These are phyloP conservation scores for Bimuria novae-zelandiae DNA, from an alignment of 2,329 filamentous ascomycete genomes.

Conservation along the genomic window DNA sequence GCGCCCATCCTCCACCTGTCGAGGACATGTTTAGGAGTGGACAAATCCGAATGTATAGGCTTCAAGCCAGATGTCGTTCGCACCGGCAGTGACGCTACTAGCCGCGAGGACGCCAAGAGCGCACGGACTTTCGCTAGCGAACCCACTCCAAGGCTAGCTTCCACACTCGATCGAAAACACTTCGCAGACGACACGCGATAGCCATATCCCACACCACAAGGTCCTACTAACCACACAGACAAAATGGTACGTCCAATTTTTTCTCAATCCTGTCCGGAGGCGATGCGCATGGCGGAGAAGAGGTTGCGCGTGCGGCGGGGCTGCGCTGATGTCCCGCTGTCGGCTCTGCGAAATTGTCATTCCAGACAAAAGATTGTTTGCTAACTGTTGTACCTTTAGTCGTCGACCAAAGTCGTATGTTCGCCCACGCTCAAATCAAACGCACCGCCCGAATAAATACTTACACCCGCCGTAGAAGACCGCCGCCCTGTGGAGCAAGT, in stretches of 20 bases:
- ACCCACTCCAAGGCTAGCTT: constrained; percentile 21
- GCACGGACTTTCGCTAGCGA: constrained; percentile 18
- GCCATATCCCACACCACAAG: constrained; percentile 39
- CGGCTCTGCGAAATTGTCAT: constrained; percentile 25
- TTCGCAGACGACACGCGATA: constrained; percentile 45
- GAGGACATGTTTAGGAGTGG: constrained; percentile 46
- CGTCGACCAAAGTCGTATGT: constrained; percentile 70
- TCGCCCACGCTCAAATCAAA: constrained; percentile 17
- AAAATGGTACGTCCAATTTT: constrained; percentile 43
- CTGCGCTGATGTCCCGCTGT: constrained; percentile 15
- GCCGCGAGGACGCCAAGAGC: constrained; percentile 22
- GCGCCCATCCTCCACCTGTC: constrained; percentile 72
- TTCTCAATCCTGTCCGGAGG: constrained; percentile 14
- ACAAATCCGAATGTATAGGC: background rate
- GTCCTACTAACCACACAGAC: constrained; percentile 44
- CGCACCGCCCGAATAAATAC: constrained; percentile 39
- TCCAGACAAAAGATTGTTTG: constrained; percentile 19
- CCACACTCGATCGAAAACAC: constrained; percentile 25
- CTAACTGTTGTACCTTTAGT: constrained; percentile 52
- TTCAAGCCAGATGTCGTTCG: background rate
- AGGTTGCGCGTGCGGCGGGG: constrained; percentile 5
- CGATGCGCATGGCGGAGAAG: constrained; percentile 15
- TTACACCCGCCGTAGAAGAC: constrained; percentile 66
- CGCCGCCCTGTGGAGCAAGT: constrained; percentile 97
- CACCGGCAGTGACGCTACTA: background rate